Evolutionary conservation across 2,329 filamentous ascomycete species (phyloP).

Genomic region (Torrubiellomyces zombiae): DNA sequence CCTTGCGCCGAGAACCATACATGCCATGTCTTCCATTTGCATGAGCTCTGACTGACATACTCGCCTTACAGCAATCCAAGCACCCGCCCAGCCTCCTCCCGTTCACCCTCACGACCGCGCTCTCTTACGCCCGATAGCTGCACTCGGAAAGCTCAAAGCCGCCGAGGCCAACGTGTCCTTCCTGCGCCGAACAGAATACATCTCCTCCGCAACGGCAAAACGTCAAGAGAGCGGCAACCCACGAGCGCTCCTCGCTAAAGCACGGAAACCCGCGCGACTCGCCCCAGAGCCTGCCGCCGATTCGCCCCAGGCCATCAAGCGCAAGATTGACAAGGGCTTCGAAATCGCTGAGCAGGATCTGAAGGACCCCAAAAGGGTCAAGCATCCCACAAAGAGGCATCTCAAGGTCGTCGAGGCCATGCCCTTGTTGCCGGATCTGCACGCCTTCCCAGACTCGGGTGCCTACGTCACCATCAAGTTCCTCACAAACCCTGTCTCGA

Average conservation of each 20-base stretch:
- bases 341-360: constrained; percentile 34
- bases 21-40: background rate
- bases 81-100: constrained; percentile 50
- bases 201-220: constrained; percentile 45
- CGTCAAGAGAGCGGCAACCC: constrained; percentile 29
- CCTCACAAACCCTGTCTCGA: constrained; percentile 43
- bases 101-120: constrained; percentile 72
- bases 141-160: constrained; percentile 68
- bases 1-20: background rate
- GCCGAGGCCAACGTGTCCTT: constrained; percentile 74
- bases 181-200: constrained; percentile 91
- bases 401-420: constrained; percentile 42
- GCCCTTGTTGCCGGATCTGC: constrained; percentile 47
- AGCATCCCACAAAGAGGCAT: constrained; percentile 41
- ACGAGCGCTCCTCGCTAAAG: constrained; percentile 17
- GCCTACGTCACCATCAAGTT: constrained; percentile 57
- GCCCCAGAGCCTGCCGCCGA: constrained; percentile 44
- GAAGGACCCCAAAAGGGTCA: constrained; percentile 35
- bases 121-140: constrained; percentile 67
- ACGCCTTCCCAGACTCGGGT: constrained; percentile 53
- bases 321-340: constrained; percentile 49
- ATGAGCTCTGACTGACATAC: constrained; percentile 5
- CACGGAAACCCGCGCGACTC: constrained; percentile 18
- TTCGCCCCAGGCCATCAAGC: constrained; percentile 49
- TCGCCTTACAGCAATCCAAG: constrained; percentile 53